A percentile compares a stretch with the other conserved stretches of the same genome.
phyloP scores from a whole-genome alignment of 805 yeast genomes.

The Schwanniomyces vanrijiae region DNA sequence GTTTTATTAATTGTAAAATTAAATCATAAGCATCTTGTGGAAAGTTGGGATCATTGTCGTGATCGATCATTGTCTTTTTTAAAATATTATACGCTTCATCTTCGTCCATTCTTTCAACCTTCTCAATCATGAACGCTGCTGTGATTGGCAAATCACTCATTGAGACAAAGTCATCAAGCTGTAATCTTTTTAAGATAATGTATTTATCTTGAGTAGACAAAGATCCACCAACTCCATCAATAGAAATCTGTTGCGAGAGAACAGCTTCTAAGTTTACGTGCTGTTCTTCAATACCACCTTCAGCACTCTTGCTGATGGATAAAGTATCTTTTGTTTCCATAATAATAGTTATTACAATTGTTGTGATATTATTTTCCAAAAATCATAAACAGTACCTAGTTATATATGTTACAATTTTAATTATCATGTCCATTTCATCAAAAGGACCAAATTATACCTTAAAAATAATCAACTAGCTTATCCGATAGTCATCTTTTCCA shows the following conservation, averaged over 20 bases:
- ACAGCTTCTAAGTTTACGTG: conserved; percentile 13
- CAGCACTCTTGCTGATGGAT: conserved; percentile 1
- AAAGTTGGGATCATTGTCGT: conserved; percentile 49
- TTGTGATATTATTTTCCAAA: too few species aligned
- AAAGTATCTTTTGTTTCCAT: not conserved
- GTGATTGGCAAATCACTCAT: conserved; percentile 29
- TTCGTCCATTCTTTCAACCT: conserved; percentile 30
- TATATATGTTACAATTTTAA: too few species aligned
- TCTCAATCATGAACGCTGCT: conserved; percentile 41
- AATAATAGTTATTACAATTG: too few species aligned
- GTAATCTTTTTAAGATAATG: conserved; percentile 24
- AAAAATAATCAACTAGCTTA: not conserved
- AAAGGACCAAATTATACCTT: not conserved
- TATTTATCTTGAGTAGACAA: conserved; percentile 27
- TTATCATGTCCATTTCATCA: not conserved
- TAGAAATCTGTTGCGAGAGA: conserved; percentile 18
- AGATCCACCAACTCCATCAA: conserved; percentile 23
- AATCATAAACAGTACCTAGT: too few species aligned
- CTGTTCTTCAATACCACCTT: conserved; percentile 3
- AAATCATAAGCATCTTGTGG: conserved; percentile 36
- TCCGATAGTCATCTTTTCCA: not conserved
- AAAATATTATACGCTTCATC: conserved; percentile 43
- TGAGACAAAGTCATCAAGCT: conserved; percentile 23
- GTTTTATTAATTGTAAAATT: conserved; percentile 18
- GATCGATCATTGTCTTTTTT: conserved; percentile 37